Evolutionary conservation across 345 rosid species (phyloP).

Genomic region (Syzygium oleosum): DNA sequence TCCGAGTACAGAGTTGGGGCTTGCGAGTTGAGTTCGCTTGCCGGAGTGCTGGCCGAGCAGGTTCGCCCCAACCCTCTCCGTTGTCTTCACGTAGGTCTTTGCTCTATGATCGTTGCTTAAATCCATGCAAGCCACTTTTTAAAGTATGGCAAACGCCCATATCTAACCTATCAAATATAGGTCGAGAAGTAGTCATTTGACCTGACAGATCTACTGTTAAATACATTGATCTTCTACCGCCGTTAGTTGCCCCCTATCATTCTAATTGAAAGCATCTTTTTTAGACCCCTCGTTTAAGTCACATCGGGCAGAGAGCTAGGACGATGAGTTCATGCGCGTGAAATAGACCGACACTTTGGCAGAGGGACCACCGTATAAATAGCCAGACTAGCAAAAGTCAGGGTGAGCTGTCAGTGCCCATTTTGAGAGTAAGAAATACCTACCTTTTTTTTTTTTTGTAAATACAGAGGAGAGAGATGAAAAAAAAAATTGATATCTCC

Average conservation of each 20-base stretch:
- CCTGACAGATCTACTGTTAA: neutral
- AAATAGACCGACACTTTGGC: neutral
- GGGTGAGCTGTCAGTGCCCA: neutral
- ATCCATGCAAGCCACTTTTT: neutral
- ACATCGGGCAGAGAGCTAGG: neutral
- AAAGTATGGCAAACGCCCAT: neutral
- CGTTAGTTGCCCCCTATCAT: neutral
- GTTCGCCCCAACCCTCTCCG: neutral
- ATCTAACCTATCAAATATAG: neutral
- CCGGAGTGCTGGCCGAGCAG: neutral
- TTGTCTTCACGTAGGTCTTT: neutral
- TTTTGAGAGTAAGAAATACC: neutral
- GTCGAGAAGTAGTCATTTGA: neutral
- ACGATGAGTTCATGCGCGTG: neutral
- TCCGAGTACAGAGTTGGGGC: conserved; percentile 45
- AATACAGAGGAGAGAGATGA: too few species aligned
- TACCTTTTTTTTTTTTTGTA: neutral
- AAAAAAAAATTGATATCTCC: too few species aligned
- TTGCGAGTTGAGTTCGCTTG: conserved; percentile 13
- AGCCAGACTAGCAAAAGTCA: neutral
- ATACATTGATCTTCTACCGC: neutral
- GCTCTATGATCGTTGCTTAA: neutral
- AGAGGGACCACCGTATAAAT: neutral
- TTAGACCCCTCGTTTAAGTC: neutral
- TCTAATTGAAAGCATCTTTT: neutral